Conservation (phyloP, 352 stramenopile genomes). For the Phytopythium sindhum region DNA sequence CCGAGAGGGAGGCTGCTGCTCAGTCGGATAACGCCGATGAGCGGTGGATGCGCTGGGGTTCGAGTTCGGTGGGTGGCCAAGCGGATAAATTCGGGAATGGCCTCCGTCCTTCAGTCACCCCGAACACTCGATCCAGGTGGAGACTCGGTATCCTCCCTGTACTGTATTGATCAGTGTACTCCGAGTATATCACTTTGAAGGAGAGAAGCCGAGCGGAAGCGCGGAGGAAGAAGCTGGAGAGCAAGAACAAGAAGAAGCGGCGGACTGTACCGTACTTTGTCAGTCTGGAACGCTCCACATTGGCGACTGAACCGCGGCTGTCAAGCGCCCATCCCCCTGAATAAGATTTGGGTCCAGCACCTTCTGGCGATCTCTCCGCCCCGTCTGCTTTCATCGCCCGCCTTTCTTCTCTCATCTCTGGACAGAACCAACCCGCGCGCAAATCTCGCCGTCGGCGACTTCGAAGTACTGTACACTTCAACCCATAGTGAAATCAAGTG, state of each 20-base stretch:
- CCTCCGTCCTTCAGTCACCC: not conserved
- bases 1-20: not conserved
- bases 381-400: not conserved
- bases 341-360: conserved; percentile 8
- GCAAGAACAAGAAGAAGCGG: not conserved
- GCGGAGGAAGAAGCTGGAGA: not conserved
- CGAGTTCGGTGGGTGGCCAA: too few species aligned
- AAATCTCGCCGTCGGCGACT: not conserved
- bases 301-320: conserved; percentile 2
- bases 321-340: conserved; percentile 5
- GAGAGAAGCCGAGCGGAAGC: not conserved
- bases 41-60: not conserved
- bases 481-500: not conserved
- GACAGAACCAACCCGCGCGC: not conserved
- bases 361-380: not conserved
- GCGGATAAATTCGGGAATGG: conserved; percentile 5
- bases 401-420: conserved; percentile 1
- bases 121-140: not conserved
- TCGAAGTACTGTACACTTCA: not conserved
- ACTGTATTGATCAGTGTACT: not conserved
- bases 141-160: not conserved
- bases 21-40: not conserved
- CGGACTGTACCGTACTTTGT: not conserved
- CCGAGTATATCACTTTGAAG: not conserved
- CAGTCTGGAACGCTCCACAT: not conserved